Base-by-base conservation (phyloP, 768 basidiomycete species). In the Lenzites betulinus region DNA sequence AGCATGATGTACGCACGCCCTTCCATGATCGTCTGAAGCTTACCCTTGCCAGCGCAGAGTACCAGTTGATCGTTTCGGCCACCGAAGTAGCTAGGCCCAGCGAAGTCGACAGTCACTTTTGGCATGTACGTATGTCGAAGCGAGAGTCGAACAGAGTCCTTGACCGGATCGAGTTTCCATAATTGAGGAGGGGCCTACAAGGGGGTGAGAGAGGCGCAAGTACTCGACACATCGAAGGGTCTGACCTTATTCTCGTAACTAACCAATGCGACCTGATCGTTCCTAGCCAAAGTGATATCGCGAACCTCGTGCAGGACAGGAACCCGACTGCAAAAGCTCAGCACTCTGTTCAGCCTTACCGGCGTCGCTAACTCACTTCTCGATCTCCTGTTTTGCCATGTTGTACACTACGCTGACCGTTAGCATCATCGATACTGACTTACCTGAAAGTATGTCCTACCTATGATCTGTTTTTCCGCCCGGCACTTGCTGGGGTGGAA, bases 61-160 rank as follows among this genome's bases (percentile, higher is more conserved):
- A 93, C 85, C 44, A 92, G 76, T 66, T 93, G 89, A 66, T 91
- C 87, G 63, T 88, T 84, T 67, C 83, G 84, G 18, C 91, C 92
- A 38, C 90, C 91, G 55, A 93, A 92, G 74, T 92, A 90, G 68
- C 89, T 90, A 8, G 87, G 85, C 0, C 92, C 92, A 1, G 90
- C 87, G 66, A 92, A 90, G 66, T 92, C 88, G 20, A 90, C 83
- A 13, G 77, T 63, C 13, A 76, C 74, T 68, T 87, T 89, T 9
- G 89, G 86, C 78, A 86, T 82, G 69, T 90, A 92, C 0, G 86
- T 91, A 65, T 90, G 90, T 51, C 87, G 85, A 58, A 79, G 66
- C 12, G 68, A 71, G 12, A 78, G 62, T n/a, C 70, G 67, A 23
- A 59, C 64, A 18, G 62, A 55, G 59, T 88, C 85, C 70, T 83